These are phyloP conservation scores for Teratosphaeria viscida DNA, from an alignment of 2,329 filamentous ascomycete genomes.

Conservation along the genomic window DNA sequence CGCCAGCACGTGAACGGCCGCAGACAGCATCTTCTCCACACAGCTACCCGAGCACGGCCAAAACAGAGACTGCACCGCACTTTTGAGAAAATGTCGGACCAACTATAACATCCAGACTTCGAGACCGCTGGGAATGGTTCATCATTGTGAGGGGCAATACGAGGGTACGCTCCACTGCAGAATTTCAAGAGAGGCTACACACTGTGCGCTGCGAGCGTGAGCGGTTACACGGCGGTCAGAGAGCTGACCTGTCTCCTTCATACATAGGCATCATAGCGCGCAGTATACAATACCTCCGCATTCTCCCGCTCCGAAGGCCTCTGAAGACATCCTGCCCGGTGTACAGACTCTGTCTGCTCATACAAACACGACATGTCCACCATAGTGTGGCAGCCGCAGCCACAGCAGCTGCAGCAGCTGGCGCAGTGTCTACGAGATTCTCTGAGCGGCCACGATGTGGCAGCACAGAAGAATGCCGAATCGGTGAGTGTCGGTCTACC, in stretches of 20 bases:
- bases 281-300: background rate
- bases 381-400: conserved; percentile 90
- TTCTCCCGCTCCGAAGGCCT: background rate
- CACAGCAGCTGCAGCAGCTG: conserved; percentile 80
- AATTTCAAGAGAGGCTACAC: background rate
- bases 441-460: conserved; percentile 69
- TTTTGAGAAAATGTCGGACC: background rate
- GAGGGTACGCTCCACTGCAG: background rate
- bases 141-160: background rate
- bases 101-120: background rate
- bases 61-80: background rate
- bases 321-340: background rate
- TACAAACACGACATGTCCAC: conserved; percentile 9
- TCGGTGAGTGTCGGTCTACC: conserved; percentile 48
- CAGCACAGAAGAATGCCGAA: conserved; percentile 80
- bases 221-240: conserved; percentile 1
- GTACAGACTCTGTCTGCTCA: background rate
- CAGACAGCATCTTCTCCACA: background rate
- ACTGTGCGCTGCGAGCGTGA: background rate
- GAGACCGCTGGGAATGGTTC: background rate
- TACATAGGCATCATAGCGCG: background rate
- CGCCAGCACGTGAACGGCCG: background rate
- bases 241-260: background rate
- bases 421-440: conserved; percentile 85
- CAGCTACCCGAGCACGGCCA: background rate